These are phyloP conservation scores for Xylariaceae sp. DNA, from an alignment of 2,329 filamentous ascomycete genomes.

Conservation along the genomic window DNA sequence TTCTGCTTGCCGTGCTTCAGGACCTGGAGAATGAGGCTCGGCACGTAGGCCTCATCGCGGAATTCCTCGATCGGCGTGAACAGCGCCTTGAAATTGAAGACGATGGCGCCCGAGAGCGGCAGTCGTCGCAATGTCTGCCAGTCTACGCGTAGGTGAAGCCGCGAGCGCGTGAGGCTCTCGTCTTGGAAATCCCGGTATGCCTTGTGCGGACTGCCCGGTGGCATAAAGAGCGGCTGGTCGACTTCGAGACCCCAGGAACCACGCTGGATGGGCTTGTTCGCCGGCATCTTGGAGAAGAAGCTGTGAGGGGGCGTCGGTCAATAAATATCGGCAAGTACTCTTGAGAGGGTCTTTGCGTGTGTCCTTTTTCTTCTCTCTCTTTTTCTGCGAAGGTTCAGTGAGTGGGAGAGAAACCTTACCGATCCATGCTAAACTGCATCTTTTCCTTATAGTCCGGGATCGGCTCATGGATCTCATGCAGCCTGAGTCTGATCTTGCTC, in stretches of 20 bases:
- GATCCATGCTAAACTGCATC: conserved; percentile 87
- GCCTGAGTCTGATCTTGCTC: conserved; percentile 73
- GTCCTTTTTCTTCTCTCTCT: too few species aligned
- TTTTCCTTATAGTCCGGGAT: conserved; percentile 88
- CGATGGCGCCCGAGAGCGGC: conserved; percentile 74
- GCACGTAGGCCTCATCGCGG: conserved; percentile 74
- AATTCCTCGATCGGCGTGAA: conserved; percentile 79
- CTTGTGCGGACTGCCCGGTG: conserved; percentile 70
- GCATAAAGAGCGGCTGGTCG: conserved; percentile 76
- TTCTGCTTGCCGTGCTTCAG: conserved; percentile 73
- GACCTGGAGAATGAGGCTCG: conserved; percentile 71
- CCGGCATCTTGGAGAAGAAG: conserved; percentile 81
- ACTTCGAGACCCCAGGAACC: conserved; percentile 86
- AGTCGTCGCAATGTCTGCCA: conserved; percentile 87
- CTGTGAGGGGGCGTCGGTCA: conserved; percentile 51
- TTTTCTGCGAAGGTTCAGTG: too few species aligned
- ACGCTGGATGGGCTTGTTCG: conserved; percentile 78
- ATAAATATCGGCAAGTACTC: background rate
- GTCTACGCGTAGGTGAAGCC: conserved; percentile 77
- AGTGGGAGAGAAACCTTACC: conserved; percentile 53
- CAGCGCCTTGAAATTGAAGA: conserved; percentile 89
- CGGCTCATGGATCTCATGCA: conserved; percentile 74
- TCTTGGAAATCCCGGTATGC: conserved; percentile 64
- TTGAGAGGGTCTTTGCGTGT: too few species aligned
- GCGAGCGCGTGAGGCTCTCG: conserved; percentile 59